Base-by-base conservation (phyloP, 495 filamentous ascomycete species). In the Trichoderma gamsii region DNA sequence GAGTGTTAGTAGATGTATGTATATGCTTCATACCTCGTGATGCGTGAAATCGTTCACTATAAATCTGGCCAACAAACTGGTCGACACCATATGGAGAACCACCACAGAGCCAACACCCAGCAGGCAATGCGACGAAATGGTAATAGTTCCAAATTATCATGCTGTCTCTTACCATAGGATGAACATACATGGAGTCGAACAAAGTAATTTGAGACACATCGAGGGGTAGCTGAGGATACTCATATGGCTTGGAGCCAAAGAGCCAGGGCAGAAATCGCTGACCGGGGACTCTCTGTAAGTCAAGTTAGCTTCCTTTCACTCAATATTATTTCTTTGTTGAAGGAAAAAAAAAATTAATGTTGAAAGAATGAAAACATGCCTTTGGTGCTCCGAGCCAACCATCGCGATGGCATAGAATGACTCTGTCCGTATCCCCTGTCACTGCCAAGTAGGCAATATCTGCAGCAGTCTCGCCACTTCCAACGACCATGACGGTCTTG, bases 401-500 rank as follows among this genome's bases (percentile, higher is more conserved):
- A 56, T 77, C 71, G 15, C 79, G 73, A 66, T 80, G 79, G 51
- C 77, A 79, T 35, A 81, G 68, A 0, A 78, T 76, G 4, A 81
- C 78, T 44, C 72, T 68, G 63, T 74, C 73, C 35, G 79, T 78
- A 1, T 72, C 70, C 2, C 73, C 73, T 61, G 77, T 79, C n/a
- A 80, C 71, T 7, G 78, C 76, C 69, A 80, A 71, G 52, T 79
- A 72, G 6, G 75, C 70, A 66, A 80, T 70, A 61, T 81, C 79
- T 16, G 56, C 23, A 38, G 72, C 79, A 0, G 81, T 82, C 70
- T 83, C 81, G 3, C 80, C 81, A 41, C 72, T 76, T 1, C 79
- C 80, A 21, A 83, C 71, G 21, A 83, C 75, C 69, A 82, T 52
- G 21, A 83, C 73, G 6, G 79, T 73, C 69, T 75, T 78, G 43